Conservation (phyloP, 108 stramenopile genomes). For the Craspedostauros australis region DNA sequence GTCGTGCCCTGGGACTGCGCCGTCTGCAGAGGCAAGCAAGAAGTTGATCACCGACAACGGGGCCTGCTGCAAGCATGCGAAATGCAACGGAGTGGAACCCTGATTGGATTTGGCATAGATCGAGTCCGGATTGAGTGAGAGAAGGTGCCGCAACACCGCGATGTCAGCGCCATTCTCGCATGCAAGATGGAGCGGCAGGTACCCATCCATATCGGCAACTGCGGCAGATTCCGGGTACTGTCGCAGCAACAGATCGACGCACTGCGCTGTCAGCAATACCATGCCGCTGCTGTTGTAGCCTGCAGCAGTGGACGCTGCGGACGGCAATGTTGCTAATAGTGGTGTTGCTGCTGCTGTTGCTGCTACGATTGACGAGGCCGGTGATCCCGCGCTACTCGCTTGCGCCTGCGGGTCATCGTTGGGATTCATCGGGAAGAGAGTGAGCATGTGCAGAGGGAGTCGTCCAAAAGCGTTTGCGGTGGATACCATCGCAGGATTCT, state of each 20-base stretch:
- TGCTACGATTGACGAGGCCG: no score
- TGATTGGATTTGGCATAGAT: neutral
- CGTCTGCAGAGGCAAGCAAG: neutral
- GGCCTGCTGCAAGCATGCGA: constrained; percentile 2
- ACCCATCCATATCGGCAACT: constrained; percentile 12
- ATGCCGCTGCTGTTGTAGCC: no score
- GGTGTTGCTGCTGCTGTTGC: no score
- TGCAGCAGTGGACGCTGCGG: no score
- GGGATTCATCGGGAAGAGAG: constrained; percentile 5
- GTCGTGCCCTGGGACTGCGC: neutral
- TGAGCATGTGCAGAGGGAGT: constrained; percentile 20
- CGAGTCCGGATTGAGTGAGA: neutral
- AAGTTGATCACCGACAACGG: neutral
- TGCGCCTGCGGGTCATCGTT: no score
- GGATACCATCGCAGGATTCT: constrained; percentile 6
- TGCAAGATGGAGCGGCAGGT: constrained; percentile 17
- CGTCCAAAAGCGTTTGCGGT: constrained; percentile 1
- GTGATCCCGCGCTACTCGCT: neutral
- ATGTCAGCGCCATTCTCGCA: constrained; percentile 11
- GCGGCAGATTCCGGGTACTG: neutral
- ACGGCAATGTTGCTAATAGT: no score
- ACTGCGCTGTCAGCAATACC: neutral
- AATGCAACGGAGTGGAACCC: constrained; percentile 14
- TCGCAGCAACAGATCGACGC: constrained; percentile 1
- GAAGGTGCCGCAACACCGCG: constrained; percentile 8